Percentiles rank a stretch among this genome's conserved stretches.
Conservation (phyloP, 139 green algal genomes). For the Penium margaritaceum region DNA sequence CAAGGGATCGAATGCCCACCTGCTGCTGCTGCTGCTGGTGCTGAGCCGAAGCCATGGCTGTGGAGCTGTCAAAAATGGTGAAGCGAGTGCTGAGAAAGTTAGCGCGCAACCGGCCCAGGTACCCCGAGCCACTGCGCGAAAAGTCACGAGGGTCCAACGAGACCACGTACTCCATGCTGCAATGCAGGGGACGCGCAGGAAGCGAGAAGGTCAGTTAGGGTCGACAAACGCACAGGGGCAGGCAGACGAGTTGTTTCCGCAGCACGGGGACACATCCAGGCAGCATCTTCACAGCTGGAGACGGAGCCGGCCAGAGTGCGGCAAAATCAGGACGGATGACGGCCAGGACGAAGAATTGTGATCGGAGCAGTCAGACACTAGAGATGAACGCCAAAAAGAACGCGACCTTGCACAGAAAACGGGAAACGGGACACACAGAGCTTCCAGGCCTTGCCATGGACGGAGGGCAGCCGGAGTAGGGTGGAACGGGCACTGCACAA, state of each 20-base stretch:
- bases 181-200: neutral
- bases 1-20: too few relatives aligned
- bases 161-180: slow-evolving; percentile 75
- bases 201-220: neutral
- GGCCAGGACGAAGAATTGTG: too few relatives aligned
- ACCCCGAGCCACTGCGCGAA: slow-evolving; percentile 53
- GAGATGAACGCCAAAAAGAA: too few relatives aligned
- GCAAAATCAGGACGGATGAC: too few relatives aligned
- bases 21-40: too few relatives aligned
- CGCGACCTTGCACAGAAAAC: too few relatives aligned
- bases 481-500: neutral
- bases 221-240: neutral
- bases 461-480: neutral
- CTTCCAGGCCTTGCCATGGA: too few relatives aligned
- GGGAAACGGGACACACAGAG: too few relatives aligned
- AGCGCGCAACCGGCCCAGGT: slow-evolving; percentile 69
- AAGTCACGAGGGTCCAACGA: slow-evolving; percentile 68
- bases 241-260: neutral
- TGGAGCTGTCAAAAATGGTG: slow-evolving; percentile 67
- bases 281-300: too few relatives aligned
- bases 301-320: too few relatives aligned
- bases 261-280: neutral
- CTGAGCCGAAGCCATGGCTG: too few relatives aligned
- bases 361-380: too few relatives aligned
- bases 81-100: slow-evolving; percentile 95